Base-by-base conservation (phyloP, 2,329 filamentous ascomycete species). In the Akanthomyces dipterigenus region DNA sequence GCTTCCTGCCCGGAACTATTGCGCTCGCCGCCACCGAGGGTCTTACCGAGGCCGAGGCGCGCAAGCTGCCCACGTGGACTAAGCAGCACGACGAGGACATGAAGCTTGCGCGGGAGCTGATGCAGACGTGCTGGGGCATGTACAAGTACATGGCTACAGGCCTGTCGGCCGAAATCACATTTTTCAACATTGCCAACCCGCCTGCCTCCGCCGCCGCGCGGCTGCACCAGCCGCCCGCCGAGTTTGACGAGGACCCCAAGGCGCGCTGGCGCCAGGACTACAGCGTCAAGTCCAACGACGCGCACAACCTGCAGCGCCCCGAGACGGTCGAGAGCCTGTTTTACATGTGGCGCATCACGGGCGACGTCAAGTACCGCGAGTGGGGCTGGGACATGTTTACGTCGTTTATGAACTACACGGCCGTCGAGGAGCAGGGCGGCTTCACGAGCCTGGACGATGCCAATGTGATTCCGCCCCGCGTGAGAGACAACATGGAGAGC, bases 311-410 rank as follows among this genome's bases (percentile, higher is more conserved):
- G 38, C 95, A 98, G 75, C 85, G 95, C 36, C 95, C 95, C 0
- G 95, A 99, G 78, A 97, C 95, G 0, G 88, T 97, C n/a, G 95
- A 99, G 77, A 93, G 88, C 63, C 78, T 99, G 64, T 93, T 99
- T 70, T 96, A 98, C 78, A 96, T 99, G 92, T 99, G 93, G 89
- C 88, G 95, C 64, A 96, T 99, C 73, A 99, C 95, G 0, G 91
- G 90, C 28, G 93, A 99, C 64, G 80, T 84, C 43, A 88, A 86
- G 66, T 99, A 99, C 75, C 85, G 95, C 28, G 87, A 97, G 69
- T 98, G 93, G 93, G 95, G 95, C 16, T 99, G 95, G 95, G 88
- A 96, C 68, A 98, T 99, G 88, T 99, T 99, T 78, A 87, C 91
- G 72, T 87, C 88, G 0, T 99, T 99, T 72, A 81, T 93, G 74